Evolutionary conservation across 108 stramenopile genomes (phyloP).

Genomic region (Nitzschia inconspicua): DNA sequence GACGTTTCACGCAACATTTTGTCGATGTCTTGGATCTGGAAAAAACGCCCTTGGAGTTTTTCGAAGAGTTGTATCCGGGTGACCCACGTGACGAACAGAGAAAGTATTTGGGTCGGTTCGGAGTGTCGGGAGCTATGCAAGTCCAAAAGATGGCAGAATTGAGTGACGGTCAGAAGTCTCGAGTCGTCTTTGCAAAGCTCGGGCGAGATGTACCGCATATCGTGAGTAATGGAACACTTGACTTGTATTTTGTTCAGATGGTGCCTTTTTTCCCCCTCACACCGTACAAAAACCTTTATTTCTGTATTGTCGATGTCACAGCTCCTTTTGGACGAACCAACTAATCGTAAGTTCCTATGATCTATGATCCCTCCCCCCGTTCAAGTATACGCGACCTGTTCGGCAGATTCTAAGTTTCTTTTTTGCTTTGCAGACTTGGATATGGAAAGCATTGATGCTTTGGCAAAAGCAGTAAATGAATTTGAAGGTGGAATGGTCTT

Average conservation of each 20-base stretch:
- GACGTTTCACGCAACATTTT: conserved; percentile 98
- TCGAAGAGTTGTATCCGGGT: conserved; percentile 76
- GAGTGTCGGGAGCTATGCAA: conserved; percentile 93
- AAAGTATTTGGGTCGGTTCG: conserved; percentile 95
- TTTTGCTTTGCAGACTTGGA: conserved; percentile 27
- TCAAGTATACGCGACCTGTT: not conserved
- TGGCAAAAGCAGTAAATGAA: conserved; percentile 96
- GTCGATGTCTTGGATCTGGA: conserved; percentile 96
- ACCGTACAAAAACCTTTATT: not conserved
- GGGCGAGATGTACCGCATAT: conserved; percentile 96
- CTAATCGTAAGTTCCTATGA: conserved; percentile 37
- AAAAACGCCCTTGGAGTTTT: conserved; percentile 95
- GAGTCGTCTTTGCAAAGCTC: conserved; percentile 96
- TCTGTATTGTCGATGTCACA: not conserved
- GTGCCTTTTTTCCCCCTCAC: not conserved
- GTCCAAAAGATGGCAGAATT: conserved; percentile 88
- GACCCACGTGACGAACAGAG: conserved; percentile 81
- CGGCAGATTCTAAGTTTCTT: not conserved
- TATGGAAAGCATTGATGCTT: conserved; percentile 97
- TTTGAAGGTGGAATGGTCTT: conserved; percentile 95
- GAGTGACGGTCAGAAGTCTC: conserved; percentile 94
- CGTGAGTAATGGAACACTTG: conserved; percentile 32
- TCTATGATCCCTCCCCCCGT: not conserved
- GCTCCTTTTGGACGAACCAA: conserved; percentile 46
- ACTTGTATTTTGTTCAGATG: too few species aligned